These are phyloP conservation scores for Setaria viridis DNA, from an alignment of 202 grass and related monocot species.

Conservation along the genomic window DNA sequence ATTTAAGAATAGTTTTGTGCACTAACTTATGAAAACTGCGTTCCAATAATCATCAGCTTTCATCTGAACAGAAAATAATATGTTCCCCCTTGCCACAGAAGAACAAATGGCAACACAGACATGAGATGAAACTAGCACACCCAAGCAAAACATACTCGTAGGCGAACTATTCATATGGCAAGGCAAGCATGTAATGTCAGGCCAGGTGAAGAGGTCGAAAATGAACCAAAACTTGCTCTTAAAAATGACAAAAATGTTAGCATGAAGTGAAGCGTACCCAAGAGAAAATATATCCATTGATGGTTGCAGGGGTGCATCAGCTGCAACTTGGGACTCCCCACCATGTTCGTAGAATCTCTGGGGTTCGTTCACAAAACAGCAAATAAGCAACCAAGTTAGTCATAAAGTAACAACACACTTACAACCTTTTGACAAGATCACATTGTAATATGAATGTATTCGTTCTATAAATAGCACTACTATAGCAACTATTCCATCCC, in stretches of 20 bases:
- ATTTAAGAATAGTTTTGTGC: slow-evolving; percentile 13
- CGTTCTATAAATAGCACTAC: slow-evolving; percentile 13
- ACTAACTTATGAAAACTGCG: background rate
- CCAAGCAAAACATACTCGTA: slow-evolving; percentile 2
- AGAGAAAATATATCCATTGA: slow-evolving; percentile 99
- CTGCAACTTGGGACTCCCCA: slow-evolving; percentile 66
- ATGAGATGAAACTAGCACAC: slow-evolving; percentile 31
- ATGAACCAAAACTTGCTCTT: slow-evolving; percentile 20
- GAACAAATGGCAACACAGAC: slow-evolving; percentile 14
- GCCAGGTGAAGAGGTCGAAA: background rate
- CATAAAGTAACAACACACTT: slow-evolving; percentile 24
- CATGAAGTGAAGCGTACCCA: slow-evolving; percentile 66
- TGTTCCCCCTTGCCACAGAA: slow-evolving; percentile 10
- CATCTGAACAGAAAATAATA: slow-evolving; percentile 7
- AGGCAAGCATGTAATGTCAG: background rate
- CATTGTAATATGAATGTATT: background rate
- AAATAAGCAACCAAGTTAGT: slow-evolving; percentile 31
- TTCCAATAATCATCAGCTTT: slow-evolving; percentile 35
- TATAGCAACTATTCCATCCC: slow-evolving; percentile 18
- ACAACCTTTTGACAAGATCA: background rate
- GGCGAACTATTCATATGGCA: slow-evolving; percentile 32
- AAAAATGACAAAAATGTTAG: slow-evolving; percentile 30
- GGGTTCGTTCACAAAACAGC: slow-evolving; percentile 36
- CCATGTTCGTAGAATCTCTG: slow-evolving; percentile 98
- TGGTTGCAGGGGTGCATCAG: slow-evolving; percentile 83